These are phyloP conservation scores for Thalassiosira sp. DNA, from an alignment of 352 stramenopile species.

Conservation along the genomic window DNA sequence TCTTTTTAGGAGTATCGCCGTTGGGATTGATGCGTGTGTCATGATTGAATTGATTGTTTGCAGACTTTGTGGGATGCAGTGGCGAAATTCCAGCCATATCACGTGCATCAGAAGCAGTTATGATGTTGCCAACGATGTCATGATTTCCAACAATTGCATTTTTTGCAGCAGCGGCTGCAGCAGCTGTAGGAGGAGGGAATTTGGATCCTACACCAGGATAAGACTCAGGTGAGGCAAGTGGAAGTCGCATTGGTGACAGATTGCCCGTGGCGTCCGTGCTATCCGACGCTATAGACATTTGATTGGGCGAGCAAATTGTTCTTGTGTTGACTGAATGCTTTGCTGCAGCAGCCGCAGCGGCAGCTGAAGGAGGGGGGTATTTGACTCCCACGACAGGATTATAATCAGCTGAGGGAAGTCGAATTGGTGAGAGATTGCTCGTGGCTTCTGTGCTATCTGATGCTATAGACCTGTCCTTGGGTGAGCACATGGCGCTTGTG, in stretches of 20 bases:
- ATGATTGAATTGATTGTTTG: not conserved
- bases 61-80: too few species aligned
- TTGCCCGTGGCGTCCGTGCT: too few species aligned
- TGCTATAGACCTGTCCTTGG: constrained; percentile 5
- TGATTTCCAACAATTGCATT: not conserved
- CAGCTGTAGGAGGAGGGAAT: too few species aligned
- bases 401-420: too few species aligned
- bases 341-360: not conserved
- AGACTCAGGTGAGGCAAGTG: too few species aligned
- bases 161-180: not conserved
- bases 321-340: not conserved
- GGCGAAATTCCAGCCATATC: too few species aligned
- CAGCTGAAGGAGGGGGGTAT: not conserved
- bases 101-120: not conserved
- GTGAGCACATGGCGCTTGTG: not conserved
- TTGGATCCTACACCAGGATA: too few species aligned
- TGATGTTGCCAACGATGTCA: not conserved
- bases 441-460: constrained; percentile 11
- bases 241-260: too few species aligned
- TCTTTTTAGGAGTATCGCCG: not conserved
- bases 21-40: not conserved
- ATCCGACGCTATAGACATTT: too few species aligned
- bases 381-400: not conserved
- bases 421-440: not conserved
- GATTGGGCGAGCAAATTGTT: too few species aligned